These are phyloP conservation scores for Xanthoconium separans DNA, from an alignment of 1,284 basidiomycete species.

Conservation along the genomic window DNA sequence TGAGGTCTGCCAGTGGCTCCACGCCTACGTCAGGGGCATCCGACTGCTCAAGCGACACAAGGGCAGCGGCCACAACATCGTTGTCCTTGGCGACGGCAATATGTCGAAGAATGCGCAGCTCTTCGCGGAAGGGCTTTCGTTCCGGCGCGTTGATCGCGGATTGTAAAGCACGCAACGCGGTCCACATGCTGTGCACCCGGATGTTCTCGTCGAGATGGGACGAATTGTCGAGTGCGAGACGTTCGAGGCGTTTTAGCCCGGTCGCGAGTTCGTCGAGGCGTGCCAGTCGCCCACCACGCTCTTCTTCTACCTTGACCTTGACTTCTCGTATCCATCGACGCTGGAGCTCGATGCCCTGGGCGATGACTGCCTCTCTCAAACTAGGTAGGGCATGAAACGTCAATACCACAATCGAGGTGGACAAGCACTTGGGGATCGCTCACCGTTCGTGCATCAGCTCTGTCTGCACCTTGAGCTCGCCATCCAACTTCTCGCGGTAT, in stretches of 20 bases:
- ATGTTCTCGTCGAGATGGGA: slow-evolving; percentile 88
- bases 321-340: slow-evolving; percentile 95
- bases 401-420: not conserved
- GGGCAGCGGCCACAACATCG: slow-evolving; percentile 61
- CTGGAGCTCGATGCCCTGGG: slow-evolving; percentile 97
- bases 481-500: slow-evolving; percentile 86
- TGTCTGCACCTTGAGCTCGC: slow-evolving; percentile 86
- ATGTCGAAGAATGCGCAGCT: slow-evolving; percentile 81
- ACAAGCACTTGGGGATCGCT: slow-evolving; percentile 19
- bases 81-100: slow-evolving; percentile 72
- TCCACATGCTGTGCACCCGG: slow-evolving; percentile 81
- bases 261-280: slow-evolving; percentile 93
- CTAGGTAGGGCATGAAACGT: slow-evolving; percentile 39
- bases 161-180: slow-evolving; percentile 66
- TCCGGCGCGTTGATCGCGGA: slow-evolving; percentile 56
- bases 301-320: slow-evolving; percentile 94
- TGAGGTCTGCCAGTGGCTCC: slow-evolving; percentile 86
- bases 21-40: slow-evolving; percentile 84
- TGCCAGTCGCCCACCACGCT: slow-evolving; percentile 92
- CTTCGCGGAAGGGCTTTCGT: slow-evolving; percentile 84
- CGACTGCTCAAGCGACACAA: slow-evolving; percentile 72
- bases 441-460: slow-evolving; percentile 94
- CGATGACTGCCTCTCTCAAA: slow-evolving; percentile 91
- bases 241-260: slow-evolving; percentile 88
- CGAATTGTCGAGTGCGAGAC: slow-evolving; percentile 89